phyloP scores from a whole-genome alignment of 1,284 basidiomycete genomes.

The Melampsora americana region DNA sequence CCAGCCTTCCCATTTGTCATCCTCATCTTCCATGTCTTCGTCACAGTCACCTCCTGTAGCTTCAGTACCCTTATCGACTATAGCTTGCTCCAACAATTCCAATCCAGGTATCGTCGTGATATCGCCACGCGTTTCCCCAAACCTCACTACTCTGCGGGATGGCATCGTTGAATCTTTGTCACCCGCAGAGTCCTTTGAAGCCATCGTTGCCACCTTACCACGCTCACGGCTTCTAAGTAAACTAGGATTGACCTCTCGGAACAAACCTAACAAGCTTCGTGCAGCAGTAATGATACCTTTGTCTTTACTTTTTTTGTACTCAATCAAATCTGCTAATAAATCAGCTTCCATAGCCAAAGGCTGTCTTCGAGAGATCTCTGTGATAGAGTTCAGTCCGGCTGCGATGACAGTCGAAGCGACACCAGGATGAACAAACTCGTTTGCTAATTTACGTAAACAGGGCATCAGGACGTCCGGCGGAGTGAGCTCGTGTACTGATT shows the following conservation, averaged over 20 bases:
- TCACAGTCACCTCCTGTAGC: conserved; percentile 70
- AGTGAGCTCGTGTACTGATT: conserved; percentile 91
- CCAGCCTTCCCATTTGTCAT: conserved; percentile 74
- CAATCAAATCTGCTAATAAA: conserved; percentile 82
- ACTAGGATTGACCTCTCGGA: conserved; percentile 90
- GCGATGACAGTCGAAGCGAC: conserved; percentile 86
- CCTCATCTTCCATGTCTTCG: conserved; percentile 52
- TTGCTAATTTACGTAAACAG: conserved; percentile 83
- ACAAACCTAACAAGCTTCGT: conserved; percentile 83
- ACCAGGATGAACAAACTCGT: conserved; percentile 96
- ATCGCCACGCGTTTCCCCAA: conserved; percentile 62
- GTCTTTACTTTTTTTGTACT: conserved; percentile 91
- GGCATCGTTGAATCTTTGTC: conserved; percentile 28
- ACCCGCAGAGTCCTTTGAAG: conserved; percentile 2
- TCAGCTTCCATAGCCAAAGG: conserved; percentile 94
- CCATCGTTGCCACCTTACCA: conserved; percentile 53
- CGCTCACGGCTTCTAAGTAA: conserved; percentile 85
- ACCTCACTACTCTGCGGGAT: conserved; percentile 45
- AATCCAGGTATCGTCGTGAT: conserved; percentile 78
- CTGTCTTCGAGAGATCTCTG: conserved; percentile 87
- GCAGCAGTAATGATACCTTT: conserved; percentile 87
- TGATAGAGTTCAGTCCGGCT: conserved; percentile 89
- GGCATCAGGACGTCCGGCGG: conserved; percentile 89
- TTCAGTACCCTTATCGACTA: conserved; percentile 62
- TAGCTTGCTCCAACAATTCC: conserved; percentile 81